phyloP scores from a whole-genome alignment of 805 yeast genomes.

The Blastobotrys peoriensis region DNA sequence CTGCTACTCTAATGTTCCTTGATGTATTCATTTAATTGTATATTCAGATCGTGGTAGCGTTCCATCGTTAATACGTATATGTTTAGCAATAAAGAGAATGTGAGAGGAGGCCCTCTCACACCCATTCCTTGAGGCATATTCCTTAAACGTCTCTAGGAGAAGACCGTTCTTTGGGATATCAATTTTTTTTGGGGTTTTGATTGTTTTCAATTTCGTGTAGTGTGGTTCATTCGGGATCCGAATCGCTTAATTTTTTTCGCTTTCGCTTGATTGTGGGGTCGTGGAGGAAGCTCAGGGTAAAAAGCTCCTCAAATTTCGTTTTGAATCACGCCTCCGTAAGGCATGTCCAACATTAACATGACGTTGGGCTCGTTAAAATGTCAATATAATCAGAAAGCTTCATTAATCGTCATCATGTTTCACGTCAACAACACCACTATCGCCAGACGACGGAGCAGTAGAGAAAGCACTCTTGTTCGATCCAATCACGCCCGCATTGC shows the following conservation, averaged over 20 bases:
- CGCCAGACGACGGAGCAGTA: background rate
- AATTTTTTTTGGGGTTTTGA: background rate
- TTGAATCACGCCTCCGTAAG: background rate
- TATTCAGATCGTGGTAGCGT: background rate
- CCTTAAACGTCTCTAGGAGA: no score
- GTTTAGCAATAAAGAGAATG: background rate
- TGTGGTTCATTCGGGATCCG: no score
- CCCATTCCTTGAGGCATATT: no score
- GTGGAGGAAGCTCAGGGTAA: no score
- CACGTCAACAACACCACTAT: constrained; percentile 1
- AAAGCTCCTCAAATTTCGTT: background rate
- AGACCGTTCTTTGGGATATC: no score
- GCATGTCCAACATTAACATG: background rate
- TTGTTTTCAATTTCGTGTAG: background rate
- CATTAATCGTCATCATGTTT: constrained; percentile 5
- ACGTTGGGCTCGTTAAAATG: background rate
- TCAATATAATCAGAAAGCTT: background rate
- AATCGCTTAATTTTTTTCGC: no score
- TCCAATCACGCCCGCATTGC: constrained; percentile 21
- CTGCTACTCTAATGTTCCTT: no score
- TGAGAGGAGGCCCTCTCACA: background rate
- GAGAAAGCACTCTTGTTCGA: constrained; percentile 14
- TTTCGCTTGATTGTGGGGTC: no score
- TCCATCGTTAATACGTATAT: background rate
- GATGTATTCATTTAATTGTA: background rate